Conservation (phyloP, 2,329 filamentous ascomycete genomes). For the Blastomyces percursus region DNA sequence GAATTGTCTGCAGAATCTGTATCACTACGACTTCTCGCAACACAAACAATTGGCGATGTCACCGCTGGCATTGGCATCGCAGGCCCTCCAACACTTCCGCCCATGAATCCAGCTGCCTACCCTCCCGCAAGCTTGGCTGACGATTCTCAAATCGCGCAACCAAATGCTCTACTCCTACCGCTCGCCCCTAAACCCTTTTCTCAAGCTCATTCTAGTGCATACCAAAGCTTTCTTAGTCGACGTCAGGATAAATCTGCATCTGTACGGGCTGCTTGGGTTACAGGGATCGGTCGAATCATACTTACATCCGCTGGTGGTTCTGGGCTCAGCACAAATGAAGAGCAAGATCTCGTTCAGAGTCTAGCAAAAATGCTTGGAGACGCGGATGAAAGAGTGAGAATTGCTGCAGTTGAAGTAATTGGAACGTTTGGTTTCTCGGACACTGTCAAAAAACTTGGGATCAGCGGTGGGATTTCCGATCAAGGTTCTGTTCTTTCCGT, state of each 20-base stretch:
- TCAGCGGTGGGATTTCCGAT: slow-evolving; percentile 61
- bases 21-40: slow-evolving; percentile 74
- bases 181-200: slow-evolving; percentile 83
- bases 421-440: slow-evolving; percentile 70
- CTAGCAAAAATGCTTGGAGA: slow-evolving; percentile 76
- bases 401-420: slow-evolving; percentile 79
- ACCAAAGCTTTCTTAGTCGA: slow-evolving; percentile 73
- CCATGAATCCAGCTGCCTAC: slow-evolving; percentile 71
- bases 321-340: slow-evolving; percentile 73
- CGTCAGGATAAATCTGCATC: slow-evolving; percentile 74
- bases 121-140: slow-evolving; percentile 48
- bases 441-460: slow-evolving; percentile 70
- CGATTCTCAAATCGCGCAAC: slow-evolving; percentile 41
- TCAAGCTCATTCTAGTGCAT: slow-evolving; percentile 65
- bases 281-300: slow-evolving; percentile 71
- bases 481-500: slow-evolving; percentile 68
- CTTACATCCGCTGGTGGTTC: slow-evolving; percentile 86
- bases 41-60: slow-evolving; percentile 91
- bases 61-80: slow-evolving; percentile 86
- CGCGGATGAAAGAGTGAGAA: slow-evolving; percentile 77
- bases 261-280: slow-evolving; percentile 79
- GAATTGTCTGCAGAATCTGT: slow-evolving; percentile 86
- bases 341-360: slow-evolving; percentile 59
- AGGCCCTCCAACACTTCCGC: slow-evolving; percentile 62
- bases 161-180: slow-evolving; percentile 64